Evolutionary conservation across 2,329 filamentous ascomycete genomes (phyloP), one percentile per base, ranked within the genome.

Genomic region (Hymenoscyphus fraxineus): DNA sequence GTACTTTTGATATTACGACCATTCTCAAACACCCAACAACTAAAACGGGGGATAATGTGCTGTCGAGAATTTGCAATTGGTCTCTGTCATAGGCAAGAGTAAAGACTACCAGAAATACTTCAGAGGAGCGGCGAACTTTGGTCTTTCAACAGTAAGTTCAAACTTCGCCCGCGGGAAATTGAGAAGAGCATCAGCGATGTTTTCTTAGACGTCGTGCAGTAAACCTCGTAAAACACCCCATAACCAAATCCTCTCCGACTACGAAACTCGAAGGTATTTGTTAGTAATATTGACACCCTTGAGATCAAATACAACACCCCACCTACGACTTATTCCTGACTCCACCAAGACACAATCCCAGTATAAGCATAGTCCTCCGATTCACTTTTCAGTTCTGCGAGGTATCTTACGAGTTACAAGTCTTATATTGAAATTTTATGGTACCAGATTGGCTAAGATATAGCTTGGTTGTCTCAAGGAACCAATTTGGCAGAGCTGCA

Each of bases 181-280:
- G 57, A 40, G 64, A 19, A 80, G 80, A 66, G 80, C 76, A 0
- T 74, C 72, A 15, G 80, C 77, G 0, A 70, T 71, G 1, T 83
- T 81, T 56, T 22, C 70, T 3, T 68, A 59, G 70, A 70, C 0
- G 73, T 79, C n/a, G n/a, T 47, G 80, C 80, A 0, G 68, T 68
- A 54, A 67, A 75, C 10, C 79, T 77, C 0, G 74, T 69, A 1
- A 63, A 56, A n/a, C 65, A 1, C 71, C 81, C 0, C 67, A 80
- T 57, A 64, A 74, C 4, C 72, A 27, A 6, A 60, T 58, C 2
- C 51, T 82, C 6, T 66, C 73, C 77, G 79, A 13, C 67, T 75
- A 0, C 63, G 65, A 3, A 67, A 59, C 0, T 75, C 70, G 0
- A 78, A 74, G 39, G 70, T 82, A 0, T 78, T 76, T 1, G 70